Percentiles rank a stretch among this genome's conserved stretches.
These are phyloP conservation scores for Salix caprea DNA, from an alignment of 345 rosid species.

Conservation along the genomic window DNA sequence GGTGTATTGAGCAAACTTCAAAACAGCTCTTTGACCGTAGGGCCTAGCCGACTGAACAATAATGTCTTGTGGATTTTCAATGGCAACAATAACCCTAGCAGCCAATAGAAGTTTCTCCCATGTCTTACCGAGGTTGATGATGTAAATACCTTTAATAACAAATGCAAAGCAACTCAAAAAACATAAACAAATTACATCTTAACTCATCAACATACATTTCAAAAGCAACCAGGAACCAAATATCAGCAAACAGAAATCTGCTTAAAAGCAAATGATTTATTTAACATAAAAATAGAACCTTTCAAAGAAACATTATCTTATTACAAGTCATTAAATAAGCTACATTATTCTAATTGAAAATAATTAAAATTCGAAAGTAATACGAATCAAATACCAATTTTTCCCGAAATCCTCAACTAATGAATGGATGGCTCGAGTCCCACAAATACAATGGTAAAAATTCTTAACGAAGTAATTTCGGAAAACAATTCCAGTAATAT, in stretches of 20 bases:
- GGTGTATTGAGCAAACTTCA: conserved; percentile 88
- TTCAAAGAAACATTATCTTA: not conserved
- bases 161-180: not conserved
- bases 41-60: conserved; percentile 98
- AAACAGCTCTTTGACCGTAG: conserved; percentile 90
- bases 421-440: not conserved
- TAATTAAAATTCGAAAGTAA: not conserved
- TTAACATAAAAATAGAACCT: not conserved
- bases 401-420: not conserved
- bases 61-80: conserved; percentile 85
- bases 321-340: not conserved
- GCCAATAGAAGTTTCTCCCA: conserved; percentile 88
- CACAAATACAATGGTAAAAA: not conserved
- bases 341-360: not conserved
- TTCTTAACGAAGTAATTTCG: not conserved
- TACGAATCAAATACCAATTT: not conserved
- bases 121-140: conserved; percentile 82
- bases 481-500: not conserved
- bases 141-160: conserved; percentile 61
- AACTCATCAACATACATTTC: not conserved
- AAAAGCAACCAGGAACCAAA: not conserved
- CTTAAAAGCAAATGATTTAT: not conserved
- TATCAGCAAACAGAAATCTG: not conserved
- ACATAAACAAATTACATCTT: not conserved
- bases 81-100: conserved; percentile 76